Conservation (phyloP, 2,329 filamentous ascomycete species). For the Allantophomopsis cytisporea region DNA sequence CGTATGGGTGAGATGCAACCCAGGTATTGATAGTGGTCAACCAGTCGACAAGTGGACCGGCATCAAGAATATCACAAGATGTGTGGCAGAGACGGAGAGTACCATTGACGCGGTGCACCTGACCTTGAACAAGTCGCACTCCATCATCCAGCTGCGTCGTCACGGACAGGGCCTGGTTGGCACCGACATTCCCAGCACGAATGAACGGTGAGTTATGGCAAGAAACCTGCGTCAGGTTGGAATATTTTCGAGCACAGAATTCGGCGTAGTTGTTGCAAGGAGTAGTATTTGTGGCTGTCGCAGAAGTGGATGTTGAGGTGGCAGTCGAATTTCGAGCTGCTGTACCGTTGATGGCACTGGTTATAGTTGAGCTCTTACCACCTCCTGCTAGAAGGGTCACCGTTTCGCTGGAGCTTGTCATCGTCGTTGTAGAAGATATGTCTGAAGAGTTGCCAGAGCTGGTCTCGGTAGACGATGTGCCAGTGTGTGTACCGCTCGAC, state of each 20-base stretch:
- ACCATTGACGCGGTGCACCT: conserved; percentile 47
- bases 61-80: conserved; percentile 68
- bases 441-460: conserved; percentile 12
- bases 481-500: conserved; percentile 9
- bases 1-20: conserved; percentile 67
- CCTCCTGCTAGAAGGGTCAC: conserved; percentile 19
- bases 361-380: conserved; percentile 10
- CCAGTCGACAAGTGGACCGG: conserved; percentile 63
- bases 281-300: conserved; percentile 41
- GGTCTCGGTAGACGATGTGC: conserved; percentile 8
- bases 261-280: conserved; percentile 71
- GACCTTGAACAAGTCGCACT: conserved; percentile 47
- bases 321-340: conserved; percentile 28
- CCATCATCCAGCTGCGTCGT: conserved; percentile 66
- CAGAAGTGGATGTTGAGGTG: conserved; percentile 27
- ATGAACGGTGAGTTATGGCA: conserved; percentile 77
- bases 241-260: conserved; percentile 63
- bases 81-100: conserved; percentile 74
- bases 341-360: conserved; percentile 28
- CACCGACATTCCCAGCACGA: conserved; percentile 52
- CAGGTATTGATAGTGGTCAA: conserved; percentile 56
- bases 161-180: conserved; percentile 61
- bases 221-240: conserved; percentile 67
- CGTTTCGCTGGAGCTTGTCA: conserved; percentile 20
- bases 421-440: conserved; percentile 7